Base-by-base conservation (phyloP, 2,329 filamentous ascomycete genomes). In the Rugonectria rugulosa region DNA sequence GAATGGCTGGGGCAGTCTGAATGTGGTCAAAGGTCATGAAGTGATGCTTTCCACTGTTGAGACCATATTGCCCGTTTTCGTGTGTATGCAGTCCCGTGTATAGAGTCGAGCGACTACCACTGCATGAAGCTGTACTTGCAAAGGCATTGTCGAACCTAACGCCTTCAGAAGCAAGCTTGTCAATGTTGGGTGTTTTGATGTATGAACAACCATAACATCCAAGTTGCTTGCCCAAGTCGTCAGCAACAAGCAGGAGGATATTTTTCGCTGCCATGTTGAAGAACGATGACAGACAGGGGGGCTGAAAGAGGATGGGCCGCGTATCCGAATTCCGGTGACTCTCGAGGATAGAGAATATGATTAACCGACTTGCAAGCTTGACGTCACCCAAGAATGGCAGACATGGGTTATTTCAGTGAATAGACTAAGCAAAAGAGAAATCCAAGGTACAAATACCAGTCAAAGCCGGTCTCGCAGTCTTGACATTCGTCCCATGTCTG, bases 11-110 rank as follows among this genome's bases (percentile, higher is more conserved):
- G 0, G 20, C 42, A 4, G 26, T 67, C 63, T 80, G 70, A 26
- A 81, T 66, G 51, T 77, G 65, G 29, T 77, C 72, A 53, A 74
- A 75, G 0, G 76, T 80, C 56, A 70, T 65, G 46, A 81, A 81
- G 57, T 78, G 75, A 50, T 75, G 68, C 27, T 61, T 55, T 5
- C 53, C 47, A 19, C 41, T 41, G 12, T 47, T 42, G 6, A 56
- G 37, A 2, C 47, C 53, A n/a, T 56, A 56, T 17, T 70, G 67
- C 12, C 68, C 64, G 6, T 77, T 81, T 50, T 81, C 60, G 52
- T 79, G 77, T 0, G 77, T 79, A 56, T 81, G 79, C 1, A 80
- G 67, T 5, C 79, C 79, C 0, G 78, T 80, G 64, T 81, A 81
- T 12, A 81, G 75, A 17, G 74, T 74, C 0, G 77, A 76, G 5